Evolutionary conservation across 2,329 filamentous ascomycete genomes (phyloP).

Genomic region (Pseudocercospora ulei): DNA sequence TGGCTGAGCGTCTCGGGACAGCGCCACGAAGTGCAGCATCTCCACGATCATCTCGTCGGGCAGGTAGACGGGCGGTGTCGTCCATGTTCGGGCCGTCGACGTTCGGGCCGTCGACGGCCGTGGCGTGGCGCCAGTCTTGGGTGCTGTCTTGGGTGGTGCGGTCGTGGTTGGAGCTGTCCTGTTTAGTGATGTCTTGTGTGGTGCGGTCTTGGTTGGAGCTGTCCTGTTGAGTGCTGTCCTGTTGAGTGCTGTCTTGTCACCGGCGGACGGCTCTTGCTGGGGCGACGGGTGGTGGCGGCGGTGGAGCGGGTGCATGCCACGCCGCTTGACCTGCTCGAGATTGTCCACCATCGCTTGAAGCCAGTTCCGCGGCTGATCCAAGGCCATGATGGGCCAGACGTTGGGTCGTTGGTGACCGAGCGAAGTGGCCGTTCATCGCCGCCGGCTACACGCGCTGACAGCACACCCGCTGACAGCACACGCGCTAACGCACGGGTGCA

Average conservation of each 20-base stretch:
- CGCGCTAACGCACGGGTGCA: no score
- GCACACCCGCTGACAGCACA: no score
- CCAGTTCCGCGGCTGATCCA: constrained; percentile 34
- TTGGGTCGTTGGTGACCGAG: no score
- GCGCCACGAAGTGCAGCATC: constrained; percentile 41
- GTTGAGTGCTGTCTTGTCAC: no score
- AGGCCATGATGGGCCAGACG: constrained; percentile 29
- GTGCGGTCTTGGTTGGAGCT: no score
- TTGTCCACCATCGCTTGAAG: constrained; percentile 34
- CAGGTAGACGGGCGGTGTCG: constrained; percentile 36
- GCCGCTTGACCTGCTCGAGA: constrained; percentile 25
- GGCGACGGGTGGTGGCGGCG: constrained; percentile 9
- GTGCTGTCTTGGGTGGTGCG: constrained; percentile 6
- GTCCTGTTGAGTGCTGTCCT: no score
- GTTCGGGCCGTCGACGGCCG: no score
- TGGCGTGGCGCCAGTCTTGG: constrained; percentile 1
- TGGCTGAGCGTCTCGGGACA: constrained; percentile 36
- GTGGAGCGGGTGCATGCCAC: constrained; percentile 12
- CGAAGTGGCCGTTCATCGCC: constrained; percentile 7
- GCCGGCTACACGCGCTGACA: no score
- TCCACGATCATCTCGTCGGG: constrained; percentile 48
- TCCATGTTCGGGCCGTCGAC: constrained; percentile 18
- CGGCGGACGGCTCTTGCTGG: no score
- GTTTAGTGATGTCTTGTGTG: no score
- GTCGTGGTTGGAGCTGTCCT: constrained; percentile 9